These are phyloP conservation scores for Aegilops bicornis DNA, from an alignment of 176 grass and related monocot species.

Conservation along the genomic window DNA sequence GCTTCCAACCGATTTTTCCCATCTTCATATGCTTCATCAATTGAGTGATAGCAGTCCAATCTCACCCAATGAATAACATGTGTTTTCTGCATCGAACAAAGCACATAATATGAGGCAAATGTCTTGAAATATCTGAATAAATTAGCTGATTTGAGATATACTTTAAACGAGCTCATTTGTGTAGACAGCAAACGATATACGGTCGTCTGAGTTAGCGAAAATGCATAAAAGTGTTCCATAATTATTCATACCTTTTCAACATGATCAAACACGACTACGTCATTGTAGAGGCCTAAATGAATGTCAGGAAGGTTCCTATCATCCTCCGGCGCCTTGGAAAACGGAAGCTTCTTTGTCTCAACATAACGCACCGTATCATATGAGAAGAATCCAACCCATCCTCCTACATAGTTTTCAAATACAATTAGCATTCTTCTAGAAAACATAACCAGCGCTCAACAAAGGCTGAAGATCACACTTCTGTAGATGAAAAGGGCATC, in stretches of 20 bases:
- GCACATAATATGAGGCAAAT: background rate
- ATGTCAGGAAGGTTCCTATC: constrained; percentile 82
- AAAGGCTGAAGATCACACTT: background rate
- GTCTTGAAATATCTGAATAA: background rate
- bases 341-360: constrained; percentile 93
- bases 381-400: constrained; percentile 94
- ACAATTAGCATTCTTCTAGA: background rate
- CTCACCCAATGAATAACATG: constrained; percentile 90
- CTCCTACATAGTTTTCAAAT: constrained; percentile 49
- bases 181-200: no score
- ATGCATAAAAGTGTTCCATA: background rate
- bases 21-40: constrained; percentile 84
- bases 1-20: constrained; percentile 45
- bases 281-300: constrained; percentile 89
- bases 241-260: constrained; percentile 71
- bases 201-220: no score
- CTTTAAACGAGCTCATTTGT: no score
- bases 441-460: background rate
- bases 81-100: constrained; percentile 61
- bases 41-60: constrained; percentile 51
- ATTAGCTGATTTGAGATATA: background rate
- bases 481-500: background rate
- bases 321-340: constrained; percentile 65
- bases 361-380: constrained; percentile 92
- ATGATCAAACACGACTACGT: constrained; percentile 83